These are phyloP conservation scores for Hypseocharis bilobata DNA, from an alignment of 441 rosid species.

Conservation along the genomic window DNA sequence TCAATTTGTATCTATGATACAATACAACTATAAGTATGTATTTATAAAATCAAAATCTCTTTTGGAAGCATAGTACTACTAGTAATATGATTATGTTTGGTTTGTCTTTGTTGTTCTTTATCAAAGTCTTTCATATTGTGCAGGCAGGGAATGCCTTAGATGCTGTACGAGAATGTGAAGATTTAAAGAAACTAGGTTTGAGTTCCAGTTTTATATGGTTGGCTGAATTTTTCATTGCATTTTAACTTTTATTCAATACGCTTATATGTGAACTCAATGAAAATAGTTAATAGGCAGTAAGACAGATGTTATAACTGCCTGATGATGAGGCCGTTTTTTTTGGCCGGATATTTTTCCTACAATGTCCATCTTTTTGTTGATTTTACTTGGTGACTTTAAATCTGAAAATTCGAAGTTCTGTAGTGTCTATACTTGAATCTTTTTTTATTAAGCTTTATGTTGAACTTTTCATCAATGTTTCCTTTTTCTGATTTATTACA, in stretches of 20 bases:
- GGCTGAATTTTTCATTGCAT: not conserved
- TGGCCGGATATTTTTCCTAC: not conserved
- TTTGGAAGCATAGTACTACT: not conserved
- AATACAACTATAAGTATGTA: too few relatives aligned
- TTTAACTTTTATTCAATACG: not conserved
- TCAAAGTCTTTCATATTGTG: conserved; percentile 20
- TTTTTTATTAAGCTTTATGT: not conserved
- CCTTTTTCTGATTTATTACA: too few relatives aligned
- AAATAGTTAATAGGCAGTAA: not conserved
- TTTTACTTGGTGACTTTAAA: not conserved
- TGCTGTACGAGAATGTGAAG: conserved; percentile 63
- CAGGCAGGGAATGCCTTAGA: conserved; percentile 67
- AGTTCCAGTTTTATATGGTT: too few relatives aligned
- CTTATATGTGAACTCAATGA: not conserved
- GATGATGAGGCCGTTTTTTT: not conserved
- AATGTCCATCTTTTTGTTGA: not conserved
- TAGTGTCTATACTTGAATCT: not conserved
- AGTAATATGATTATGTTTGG: conserved; percentile 4
- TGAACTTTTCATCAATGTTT: too few relatives aligned
- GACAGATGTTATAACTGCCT: not conserved
- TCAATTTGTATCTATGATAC: conserved; percentile 4
- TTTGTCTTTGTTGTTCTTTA: conserved; percentile 19
- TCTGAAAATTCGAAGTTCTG: not conserved
- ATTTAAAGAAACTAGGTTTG: conserved; percentile 55
- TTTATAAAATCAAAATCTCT: too few relatives aligned